These are phyloP conservation scores for Lycium barbarum DNA, from an alignment of 257 asterid genomes.

Conservation along the genomic window DNA sequence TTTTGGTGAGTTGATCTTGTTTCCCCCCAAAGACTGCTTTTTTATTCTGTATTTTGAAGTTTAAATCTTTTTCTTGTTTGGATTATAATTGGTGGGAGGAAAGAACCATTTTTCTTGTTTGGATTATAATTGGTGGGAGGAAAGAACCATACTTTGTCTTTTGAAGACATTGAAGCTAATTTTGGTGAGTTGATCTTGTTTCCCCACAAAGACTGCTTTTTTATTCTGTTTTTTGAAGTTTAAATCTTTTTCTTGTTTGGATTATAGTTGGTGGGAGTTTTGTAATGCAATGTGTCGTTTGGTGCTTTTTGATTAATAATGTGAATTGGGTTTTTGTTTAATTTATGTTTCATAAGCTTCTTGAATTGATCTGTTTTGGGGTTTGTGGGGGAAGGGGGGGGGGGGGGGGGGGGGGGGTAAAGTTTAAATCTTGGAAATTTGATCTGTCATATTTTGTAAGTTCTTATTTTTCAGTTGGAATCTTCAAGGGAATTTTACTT, in stretches of 20 bases:
- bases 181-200: conserved; percentile 49
- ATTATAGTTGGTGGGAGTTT: not conserved
- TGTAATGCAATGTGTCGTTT: not conserved
- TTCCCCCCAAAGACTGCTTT: no score
- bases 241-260: not conserved
- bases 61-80: no score
- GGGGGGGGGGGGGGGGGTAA: not conserved
- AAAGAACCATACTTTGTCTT: conserved; percentile 40
- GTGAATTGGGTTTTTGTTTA: not conserved
- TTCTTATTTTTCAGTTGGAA: conserved; percentile 11
- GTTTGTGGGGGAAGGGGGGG: not conserved
- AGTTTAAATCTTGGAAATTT: not conserved
- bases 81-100: not conserved
- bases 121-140: not conserved
- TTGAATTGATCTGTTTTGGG: not conserved
- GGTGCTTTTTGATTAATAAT: not conserved
- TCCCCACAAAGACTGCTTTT: not conserved
- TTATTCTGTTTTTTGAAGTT: not conserved
- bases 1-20: conserved; percentile 48
- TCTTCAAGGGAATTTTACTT: conserved; percentile 17
- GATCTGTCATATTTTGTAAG: conserved; percentile 7
- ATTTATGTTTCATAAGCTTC: not conserved
- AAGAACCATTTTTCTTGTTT: conserved; percentile 32
- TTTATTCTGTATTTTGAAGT: no score
- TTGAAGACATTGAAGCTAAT: conserved; percentile 56